phyloP scores from a whole-genome alignment of 495 filamentous ascomycete species.

The Patellaria atrata region DNA sequence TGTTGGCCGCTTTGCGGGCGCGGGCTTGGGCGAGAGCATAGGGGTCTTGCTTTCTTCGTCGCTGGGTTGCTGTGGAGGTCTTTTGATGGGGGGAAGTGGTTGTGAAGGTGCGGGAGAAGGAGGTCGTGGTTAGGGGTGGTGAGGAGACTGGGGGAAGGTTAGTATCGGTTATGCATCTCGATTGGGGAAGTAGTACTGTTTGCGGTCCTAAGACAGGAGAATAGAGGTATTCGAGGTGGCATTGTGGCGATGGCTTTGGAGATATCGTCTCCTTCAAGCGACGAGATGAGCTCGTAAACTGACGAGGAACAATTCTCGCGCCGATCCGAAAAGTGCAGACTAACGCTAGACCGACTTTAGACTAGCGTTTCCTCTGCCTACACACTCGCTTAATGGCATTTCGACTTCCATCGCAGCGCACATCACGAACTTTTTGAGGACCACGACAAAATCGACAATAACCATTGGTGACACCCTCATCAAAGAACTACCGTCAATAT shows the following conservation, averaged over 20 bases:
- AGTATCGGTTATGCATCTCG: slow-evolving; percentile 1
- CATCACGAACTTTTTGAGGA: too few species aligned
- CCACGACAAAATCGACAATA: not conserved
- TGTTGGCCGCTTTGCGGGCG: slow-evolving; percentile 65
- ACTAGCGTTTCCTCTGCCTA: too few species aligned
- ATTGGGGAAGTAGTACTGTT: slow-evolving; percentile 34
- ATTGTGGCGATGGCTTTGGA: too few species aligned
- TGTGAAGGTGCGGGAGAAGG: slow-evolving; percentile 35
- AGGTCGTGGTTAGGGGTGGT: slow-evolving; percentile 7
- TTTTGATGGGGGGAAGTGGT: slow-evolving; percentile 17
- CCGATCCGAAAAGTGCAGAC: too few species aligned
- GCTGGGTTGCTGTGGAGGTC: slow-evolving; percentile 19
- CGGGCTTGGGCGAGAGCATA: slow-evolving; percentile 57
- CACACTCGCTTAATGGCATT: too few species aligned
- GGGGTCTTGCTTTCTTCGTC: slow-evolving; percentile 42
- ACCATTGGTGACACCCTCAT: slow-evolving; percentile 30
- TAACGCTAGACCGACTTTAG: too few species aligned
- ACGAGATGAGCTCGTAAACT: too few species aligned
- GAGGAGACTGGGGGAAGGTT: slow-evolving; percentile 6
- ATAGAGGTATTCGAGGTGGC: slow-evolving; percentile 57
- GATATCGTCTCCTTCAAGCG: too few species aligned
- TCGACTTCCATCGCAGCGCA: too few species aligned
- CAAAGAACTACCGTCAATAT: slow-evolving; percentile 55
- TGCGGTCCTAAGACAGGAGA: slow-evolving; percentile 47
- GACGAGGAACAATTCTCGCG: too few species aligned